Percentiles rank a stretch among this genome's conserved stretches.
Evolutionary conservation across 2,329 filamentous ascomycete species (phyloP).

Genomic region (Stachybotrys echinatus): DNA sequence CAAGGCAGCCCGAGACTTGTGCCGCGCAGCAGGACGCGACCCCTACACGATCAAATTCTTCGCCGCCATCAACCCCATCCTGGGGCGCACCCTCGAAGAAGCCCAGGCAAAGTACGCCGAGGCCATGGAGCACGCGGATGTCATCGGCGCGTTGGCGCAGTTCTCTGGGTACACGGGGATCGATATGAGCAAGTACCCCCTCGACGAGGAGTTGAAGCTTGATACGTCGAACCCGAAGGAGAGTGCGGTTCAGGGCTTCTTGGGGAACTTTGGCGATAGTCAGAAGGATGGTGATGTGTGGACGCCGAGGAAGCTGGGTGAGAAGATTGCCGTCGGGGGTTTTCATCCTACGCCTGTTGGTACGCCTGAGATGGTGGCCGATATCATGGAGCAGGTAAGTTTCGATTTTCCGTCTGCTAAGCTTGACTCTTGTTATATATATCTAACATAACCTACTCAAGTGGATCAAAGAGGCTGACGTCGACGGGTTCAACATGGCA

Average conservation of each 20-base stretch:
- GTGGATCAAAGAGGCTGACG: conserved; percentile 36
- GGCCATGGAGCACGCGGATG: conserved; percentile 45
- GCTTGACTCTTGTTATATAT: background rate
- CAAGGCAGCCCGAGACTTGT: conserved; percentile 49
- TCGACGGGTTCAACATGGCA: conserved; percentile 35
- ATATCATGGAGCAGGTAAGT: conserved; percentile 29
- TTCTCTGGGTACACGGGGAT: conserved; percentile 57
- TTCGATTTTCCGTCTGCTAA: background rate
- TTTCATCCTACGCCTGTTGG: conserved; percentile 30
- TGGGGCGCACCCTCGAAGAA: conserved; percentile 46
- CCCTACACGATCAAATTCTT: conserved; percentile 53
- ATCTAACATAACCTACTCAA: conserved; percentile 2
- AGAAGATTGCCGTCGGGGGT: conserved; percentile 34
- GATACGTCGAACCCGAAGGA: conserved; percentile 46
- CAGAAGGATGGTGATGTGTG: conserved; percentile 37
- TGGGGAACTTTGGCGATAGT: conserved; percentile 42
- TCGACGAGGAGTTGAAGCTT: conserved; percentile 53
- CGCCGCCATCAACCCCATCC: conserved; percentile 42
- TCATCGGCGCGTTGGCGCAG: conserved; percentile 49
- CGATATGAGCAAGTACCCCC: conserved; percentile 51
- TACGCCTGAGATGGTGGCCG: conserved; percentile 33
- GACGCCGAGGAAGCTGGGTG: conserved; percentile 36
- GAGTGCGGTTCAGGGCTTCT: conserved; percentile 41
- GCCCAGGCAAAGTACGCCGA: conserved; percentile 47
- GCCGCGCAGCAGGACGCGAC: conserved; percentile 43